phyloP scores from a whole-genome alignment of 139 green algal species.

The Gonium pectorale region DNA sequence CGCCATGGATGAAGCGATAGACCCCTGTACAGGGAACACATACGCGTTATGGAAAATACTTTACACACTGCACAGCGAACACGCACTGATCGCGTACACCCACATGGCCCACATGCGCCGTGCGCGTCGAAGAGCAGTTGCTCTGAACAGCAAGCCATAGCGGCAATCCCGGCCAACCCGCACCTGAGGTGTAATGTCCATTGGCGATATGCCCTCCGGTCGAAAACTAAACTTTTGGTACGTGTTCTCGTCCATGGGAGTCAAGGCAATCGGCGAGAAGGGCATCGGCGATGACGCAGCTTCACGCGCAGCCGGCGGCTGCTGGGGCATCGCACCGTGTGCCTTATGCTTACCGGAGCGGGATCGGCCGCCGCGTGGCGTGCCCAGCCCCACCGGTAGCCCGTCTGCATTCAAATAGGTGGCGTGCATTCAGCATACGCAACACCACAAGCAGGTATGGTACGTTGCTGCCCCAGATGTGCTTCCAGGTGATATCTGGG shows the following conservation, averaged over 20 bases:
- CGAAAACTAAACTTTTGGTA: background rate
- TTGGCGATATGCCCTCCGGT: background rate
- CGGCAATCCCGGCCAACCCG: background rate
- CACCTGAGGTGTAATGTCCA: slow-evolving; percentile 42
- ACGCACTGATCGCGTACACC: too few species aligned
- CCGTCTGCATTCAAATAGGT: background rate
- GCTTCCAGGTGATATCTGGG: too few species aligned
- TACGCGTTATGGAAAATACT: too few species aligned
- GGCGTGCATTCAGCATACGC: too few species aligned
- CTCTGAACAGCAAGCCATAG: background rate
- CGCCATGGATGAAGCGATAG: background rate
- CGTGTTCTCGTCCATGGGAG: slow-evolving; percentile 20
- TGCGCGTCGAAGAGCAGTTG: too few species aligned
- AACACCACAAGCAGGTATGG: too few species aligned
- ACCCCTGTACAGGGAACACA: background rate
- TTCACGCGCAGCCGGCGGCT: background rate
- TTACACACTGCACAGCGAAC: too few species aligned
- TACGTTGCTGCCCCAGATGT: too few species aligned
- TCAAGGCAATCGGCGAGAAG: slow-evolving; percentile 25
- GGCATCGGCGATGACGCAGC: background rate
- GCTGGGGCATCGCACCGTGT: background rate
- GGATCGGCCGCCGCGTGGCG: background rate
- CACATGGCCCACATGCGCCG: too few species aligned
- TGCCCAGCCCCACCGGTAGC: slow-evolving; percentile 5
- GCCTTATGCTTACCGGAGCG: background rate